A percentile compares a stretch with the other conserved stretches of the same genome.
phyloP scores from a whole-genome alignment of 2,329 filamentous ascomycete species.

The Whalleya microplaca region DNA sequence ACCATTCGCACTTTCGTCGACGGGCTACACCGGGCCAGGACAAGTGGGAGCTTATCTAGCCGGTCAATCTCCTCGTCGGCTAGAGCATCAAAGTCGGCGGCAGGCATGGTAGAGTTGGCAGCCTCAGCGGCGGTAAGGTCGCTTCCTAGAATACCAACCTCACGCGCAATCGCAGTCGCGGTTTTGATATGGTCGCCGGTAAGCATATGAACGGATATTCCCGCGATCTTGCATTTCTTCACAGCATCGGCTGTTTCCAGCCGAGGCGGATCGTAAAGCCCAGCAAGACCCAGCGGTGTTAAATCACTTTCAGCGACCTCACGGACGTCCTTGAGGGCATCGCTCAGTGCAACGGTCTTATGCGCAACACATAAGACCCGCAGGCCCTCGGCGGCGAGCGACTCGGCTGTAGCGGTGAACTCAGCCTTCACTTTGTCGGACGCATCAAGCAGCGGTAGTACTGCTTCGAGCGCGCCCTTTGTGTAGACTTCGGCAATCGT shows the following conservation, averaged over 20 bases:
- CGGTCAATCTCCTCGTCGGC: constrained; percentile 65
- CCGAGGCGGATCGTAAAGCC: constrained; percentile 74
- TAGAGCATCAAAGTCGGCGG: constrained; percentile 65
- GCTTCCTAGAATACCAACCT: constrained; percentile 62
- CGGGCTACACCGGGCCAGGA: constrained; percentile 71
- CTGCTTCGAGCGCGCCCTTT: constrained; percentile 62
- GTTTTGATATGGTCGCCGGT: constrained; percentile 72
- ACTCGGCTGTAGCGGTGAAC: constrained; percentile 55
- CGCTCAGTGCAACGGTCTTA: constrained; percentile 45
- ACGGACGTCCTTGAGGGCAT: constrained; percentile 50
- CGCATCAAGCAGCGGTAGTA: constrained; percentile 55
- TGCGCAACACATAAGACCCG: constrained; percentile 70
- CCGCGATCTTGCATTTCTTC: constrained; percentile 60
- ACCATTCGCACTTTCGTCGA: constrained; percentile 77
- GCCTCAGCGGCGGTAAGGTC: constrained; percentile 42
- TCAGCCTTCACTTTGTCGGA: constrained; percentile 49
- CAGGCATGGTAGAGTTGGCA: constrained; percentile 60
- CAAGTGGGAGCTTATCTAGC: constrained; percentile 64
- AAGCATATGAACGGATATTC: constrained; percentile 70
- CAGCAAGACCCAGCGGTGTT: constrained; percentile 70
- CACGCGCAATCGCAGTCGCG: constrained; percentile 65
- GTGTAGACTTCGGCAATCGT: constrained; percentile 52
- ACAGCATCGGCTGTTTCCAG: constrained; percentile 67
- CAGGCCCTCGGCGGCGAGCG: constrained; percentile 65
- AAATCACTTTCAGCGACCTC: constrained; percentile 59